Evolutionary conservation across 2,329 filamentous ascomycete genomes (phyloP).

Genomic region (Epichloe typhina): DNA sequence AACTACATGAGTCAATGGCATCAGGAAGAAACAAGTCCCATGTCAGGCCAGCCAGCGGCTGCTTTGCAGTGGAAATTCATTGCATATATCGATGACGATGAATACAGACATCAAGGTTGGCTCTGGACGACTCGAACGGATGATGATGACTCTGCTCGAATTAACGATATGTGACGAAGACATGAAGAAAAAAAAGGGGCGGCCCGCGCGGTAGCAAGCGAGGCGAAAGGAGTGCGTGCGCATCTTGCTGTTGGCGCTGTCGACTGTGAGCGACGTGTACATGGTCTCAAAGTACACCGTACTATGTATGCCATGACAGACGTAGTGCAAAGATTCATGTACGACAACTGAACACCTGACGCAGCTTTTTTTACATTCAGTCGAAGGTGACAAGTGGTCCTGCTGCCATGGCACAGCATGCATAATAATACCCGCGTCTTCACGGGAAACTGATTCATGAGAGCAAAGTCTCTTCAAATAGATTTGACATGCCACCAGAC

Average conservation of each 20-base stretch:
- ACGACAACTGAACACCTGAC: background rate
- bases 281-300: background rate
- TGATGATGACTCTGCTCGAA: background rate
- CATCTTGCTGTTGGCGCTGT: too few relatives aligned
- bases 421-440: background rate
- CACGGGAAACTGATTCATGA: background rate
- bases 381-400: background rate
- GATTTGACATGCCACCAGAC: background rate
- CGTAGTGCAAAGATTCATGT: background rate
- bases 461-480: background rate
- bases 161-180: background rate
- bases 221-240: too few relatives aligned
- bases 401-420: background rate
- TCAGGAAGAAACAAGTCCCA: background rate
- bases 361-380: background rate
- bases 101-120: background rate
- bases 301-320: background rate
- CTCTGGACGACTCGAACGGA: background rate
- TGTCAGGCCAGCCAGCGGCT: background rate
- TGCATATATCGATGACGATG: background rate
- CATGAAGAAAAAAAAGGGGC: background rate
- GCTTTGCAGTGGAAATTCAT: background rate
- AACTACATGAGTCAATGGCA: background rate
- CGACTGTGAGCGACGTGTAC: too few relatives aligned
- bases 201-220: too few relatives aligned